A percentile compares a stretch with the other conserved stretches of the same genome.
Evolutionary conservation across 1,139 yeast species (phyloP).

Genomic region (Geotrichum cucujoidarum): DNA sequence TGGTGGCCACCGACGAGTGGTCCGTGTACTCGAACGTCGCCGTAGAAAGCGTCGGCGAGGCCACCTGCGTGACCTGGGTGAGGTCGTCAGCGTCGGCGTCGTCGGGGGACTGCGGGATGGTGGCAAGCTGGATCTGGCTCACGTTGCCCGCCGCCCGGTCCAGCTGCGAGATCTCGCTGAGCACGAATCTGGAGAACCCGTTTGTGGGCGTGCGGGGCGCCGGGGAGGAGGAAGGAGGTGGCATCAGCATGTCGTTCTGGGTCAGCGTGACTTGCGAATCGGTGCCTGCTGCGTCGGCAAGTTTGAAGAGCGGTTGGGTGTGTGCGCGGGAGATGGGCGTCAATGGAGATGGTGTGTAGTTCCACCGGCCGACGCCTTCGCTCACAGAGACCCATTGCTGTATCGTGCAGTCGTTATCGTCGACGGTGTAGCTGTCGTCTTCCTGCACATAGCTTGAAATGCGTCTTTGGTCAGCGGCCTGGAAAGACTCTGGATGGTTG

Average conservation of each 20-base stretch:
- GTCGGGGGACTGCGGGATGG: not conserved
- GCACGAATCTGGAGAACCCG: not conserved
- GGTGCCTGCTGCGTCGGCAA: not conserved
- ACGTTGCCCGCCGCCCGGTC: not conserved
- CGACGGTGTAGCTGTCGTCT: not conserved
- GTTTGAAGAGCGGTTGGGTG: not conserved
- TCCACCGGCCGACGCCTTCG: not conserved
- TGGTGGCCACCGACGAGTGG: not conserved
- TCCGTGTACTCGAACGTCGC: not conserved
- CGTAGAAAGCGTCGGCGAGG: not conserved
- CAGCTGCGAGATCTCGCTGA: not conserved
- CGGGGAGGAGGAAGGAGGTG: too few relatives aligned
- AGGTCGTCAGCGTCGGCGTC: not conserved
- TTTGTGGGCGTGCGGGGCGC: not conserved
- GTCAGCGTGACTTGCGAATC: not conserved
- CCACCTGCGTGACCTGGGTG: not conserved
- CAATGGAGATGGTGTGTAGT: not conserved
- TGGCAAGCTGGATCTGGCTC: not conserved
- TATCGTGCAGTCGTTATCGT: not conserved
- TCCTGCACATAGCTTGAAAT: not conserved
- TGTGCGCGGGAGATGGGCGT: not conserved
- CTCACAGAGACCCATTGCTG: constrained; percentile 3
- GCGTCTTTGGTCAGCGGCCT: not conserved
- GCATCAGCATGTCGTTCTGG: not conserved
- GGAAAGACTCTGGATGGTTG: not conserved